phyloP scores from a whole-genome alignment of 2,329 filamentous ascomycete genomes.

The Chrysosporium keratinophilum region DNA sequence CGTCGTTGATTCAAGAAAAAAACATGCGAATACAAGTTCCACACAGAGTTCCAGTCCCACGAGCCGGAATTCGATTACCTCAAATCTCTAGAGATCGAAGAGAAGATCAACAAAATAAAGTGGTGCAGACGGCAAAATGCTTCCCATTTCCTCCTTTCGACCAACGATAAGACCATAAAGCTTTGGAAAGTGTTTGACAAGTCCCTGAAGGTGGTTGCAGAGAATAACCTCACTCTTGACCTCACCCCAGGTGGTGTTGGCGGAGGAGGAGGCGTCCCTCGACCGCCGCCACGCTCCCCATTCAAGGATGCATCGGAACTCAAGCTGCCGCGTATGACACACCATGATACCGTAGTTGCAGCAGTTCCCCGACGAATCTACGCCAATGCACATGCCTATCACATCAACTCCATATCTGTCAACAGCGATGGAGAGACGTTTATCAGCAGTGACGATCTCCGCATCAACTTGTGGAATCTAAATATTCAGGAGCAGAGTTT shows the following conservation, averaged over 20 bases:
- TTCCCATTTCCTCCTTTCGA: conserved; percentile 94
- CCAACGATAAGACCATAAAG: conserved; percentile 99
- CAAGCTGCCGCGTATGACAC: conserved; percentile 89
- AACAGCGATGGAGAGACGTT: conserved; percentile 99
- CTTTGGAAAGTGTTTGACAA: conserved; percentile 99
- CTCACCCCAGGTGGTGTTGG: conserved; percentile 64
- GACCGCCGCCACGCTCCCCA: conserved; percentile 58
- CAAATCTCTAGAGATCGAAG: conserved; percentile 97
- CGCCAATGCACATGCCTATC: conserved; percentile 95
- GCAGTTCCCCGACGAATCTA: conserved; percentile 93
- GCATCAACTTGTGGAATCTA: conserved; percentile 97
- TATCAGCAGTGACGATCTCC: conserved; percentile 94
- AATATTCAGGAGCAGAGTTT: conserved; percentile 99
- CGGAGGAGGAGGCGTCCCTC: conserved; percentile 67
- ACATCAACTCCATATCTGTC: conserved; percentile 99
- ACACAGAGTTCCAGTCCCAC: conserved; percentile 99
- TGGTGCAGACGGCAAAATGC: conserved; percentile 98
- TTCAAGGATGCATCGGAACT: conserved; percentile 75
- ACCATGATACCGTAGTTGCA: conserved; percentile 96
- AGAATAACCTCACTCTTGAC: conserved; percentile 96
- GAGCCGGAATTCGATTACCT: conserved; percentile 99
- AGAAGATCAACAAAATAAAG: conserved; percentile 99
- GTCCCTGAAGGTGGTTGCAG: conserved; percentile 94
- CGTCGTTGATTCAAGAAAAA: conserved; percentile 64
- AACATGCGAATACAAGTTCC: conserved; percentile 99